A percentile compares a stretch with the other conserved stretches of the same genome.
These are phyloP conservation scores for Aspergillus hortae DNA, from an alignment of 2,329 filamentous ascomycete genomes.

Conservation along the genomic window DNA sequence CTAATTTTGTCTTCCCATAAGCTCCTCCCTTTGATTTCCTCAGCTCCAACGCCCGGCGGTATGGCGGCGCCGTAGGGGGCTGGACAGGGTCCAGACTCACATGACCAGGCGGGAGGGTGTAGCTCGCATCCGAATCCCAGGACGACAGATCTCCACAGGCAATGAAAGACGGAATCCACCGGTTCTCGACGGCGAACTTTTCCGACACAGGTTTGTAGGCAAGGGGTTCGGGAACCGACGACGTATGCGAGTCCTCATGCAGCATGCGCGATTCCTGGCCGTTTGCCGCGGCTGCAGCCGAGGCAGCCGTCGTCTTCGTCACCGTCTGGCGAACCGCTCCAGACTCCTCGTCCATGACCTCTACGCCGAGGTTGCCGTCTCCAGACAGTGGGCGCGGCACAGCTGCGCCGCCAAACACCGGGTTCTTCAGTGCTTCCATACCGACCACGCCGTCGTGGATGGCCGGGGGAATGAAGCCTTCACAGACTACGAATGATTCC, in stretches of 20 bases:
- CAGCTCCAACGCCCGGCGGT: conserved; percentile 85
- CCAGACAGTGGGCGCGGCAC: conserved; percentile 23
- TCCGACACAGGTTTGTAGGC: conserved; percentile 18
- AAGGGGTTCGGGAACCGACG: conserved; percentile 21
- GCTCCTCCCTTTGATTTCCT: conserved; percentile 71
- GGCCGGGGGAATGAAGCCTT: conserved; percentile 74
- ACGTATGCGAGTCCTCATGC: conserved; percentile 43
- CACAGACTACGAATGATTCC: conserved; percentile 93
- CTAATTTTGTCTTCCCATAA: conserved; percentile 65
- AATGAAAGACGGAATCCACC: conserved; percentile 93
- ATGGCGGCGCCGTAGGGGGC: conserved; percentile 91
- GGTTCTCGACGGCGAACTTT: conserved; percentile 43
- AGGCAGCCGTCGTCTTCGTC: conserved; percentile 2
- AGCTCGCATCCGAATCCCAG: conserved; percentile 94
- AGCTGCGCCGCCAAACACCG: conserved; percentile 39
- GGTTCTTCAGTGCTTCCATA: conserved; percentile 34
- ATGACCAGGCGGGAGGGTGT: conserved; percentile 80
- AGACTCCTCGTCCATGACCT: conserved; percentile 41
- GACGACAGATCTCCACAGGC: conserved; percentile 95
- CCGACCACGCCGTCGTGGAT: conserved; percentile 48
- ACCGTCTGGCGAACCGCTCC: conserved; percentile 23
- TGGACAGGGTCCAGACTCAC: conserved; percentile 88
- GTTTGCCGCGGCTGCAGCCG: conserved; percentile 1
- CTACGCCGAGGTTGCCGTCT: conserved; percentile 31
- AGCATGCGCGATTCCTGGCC: conserved; percentile 26